These are phyloP conservation scores for Alternaria ethzedia DNA, from an alignment of 2,329 filamentous ascomycete genomes.

Conservation along the genomic window DNA sequence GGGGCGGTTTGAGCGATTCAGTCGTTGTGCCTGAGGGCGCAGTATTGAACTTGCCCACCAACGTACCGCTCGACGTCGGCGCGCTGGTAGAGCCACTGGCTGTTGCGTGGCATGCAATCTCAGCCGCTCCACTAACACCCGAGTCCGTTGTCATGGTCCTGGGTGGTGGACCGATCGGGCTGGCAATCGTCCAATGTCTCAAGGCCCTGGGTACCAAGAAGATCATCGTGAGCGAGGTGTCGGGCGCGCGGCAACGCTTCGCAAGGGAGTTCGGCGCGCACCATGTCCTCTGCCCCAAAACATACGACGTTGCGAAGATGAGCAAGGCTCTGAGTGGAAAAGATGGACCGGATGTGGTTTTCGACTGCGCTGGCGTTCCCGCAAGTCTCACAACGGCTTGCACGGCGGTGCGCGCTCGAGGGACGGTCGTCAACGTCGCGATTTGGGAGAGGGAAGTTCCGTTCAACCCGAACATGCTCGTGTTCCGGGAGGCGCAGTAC, in stretches of 20 bases:
- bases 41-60: conserved; percentile 59
- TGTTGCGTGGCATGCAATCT: conserved; percentile 69
- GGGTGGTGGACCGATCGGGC: conserved; percentile 68
- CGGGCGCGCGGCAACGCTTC: conserved; percentile 57
- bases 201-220: conserved; percentile 59
- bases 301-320: conserved; percentile 57
- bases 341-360: conserved; percentile 63
- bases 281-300: conserved; percentile 59
- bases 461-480: conserved; percentile 61
- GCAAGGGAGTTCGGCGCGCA: conserved; percentile 63
- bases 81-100: conserved; percentile 69
- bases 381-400: conserved; percentile 53
- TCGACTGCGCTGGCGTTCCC: conserved; percentile 68
- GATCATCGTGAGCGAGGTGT: conserved; percentile 66
- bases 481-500: conserved; percentile 61
- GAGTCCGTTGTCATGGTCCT: conserved; percentile 61
- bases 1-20: conserved; percentile 63
- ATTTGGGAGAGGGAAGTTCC: conserved; percentile 66
- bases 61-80: conserved; percentile 59
- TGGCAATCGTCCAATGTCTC: conserved; percentile 66
- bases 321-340: conserved; percentile 57
- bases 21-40: conserved; percentile 60
- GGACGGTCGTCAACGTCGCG: conserved; percentile 68
- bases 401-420: conserved; percentile 58
- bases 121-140: conserved; percentile 54